Base-by-base conservation (phyloP, 306 rosid species). In the Cucurbita moschata region DNA sequence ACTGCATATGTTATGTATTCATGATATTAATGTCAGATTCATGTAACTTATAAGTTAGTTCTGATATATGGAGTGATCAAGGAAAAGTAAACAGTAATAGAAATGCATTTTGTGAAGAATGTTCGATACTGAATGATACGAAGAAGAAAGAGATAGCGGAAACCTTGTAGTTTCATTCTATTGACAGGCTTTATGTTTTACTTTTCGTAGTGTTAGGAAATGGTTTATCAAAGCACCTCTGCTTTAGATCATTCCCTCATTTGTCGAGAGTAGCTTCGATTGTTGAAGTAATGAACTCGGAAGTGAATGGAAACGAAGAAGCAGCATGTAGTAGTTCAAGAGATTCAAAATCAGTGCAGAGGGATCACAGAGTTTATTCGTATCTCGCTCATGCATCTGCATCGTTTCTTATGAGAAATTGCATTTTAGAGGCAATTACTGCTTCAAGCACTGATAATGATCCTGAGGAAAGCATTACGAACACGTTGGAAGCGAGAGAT, bases 401-500 rank as follows among this genome's bases (percentile, higher is more conserved):
- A 56, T 69, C 88, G 69, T 79, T 71, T 59, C 60, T 14, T 67
- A 18, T 16, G 59, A 74, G 42, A 74, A 69, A 82, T 82, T 90
- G 96, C 87, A 83, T 87, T 80, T 58, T 19, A 16, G 66, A 54
- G 71, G 85, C 96, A 49, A 68, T 90, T 56, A 42, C 79, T 71
- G 99, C 99, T 51, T 94, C 99, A 63, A 94, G 99, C 88, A 94
- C 97, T 26, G 99, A 94, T 79, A 89, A 94, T 81, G 63, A 62
- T 53, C 99, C 96, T 12, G 79, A 59, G 58, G 99, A 94, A 84
- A 89, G 95, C 82, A 86, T 94, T 74, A 73, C 18, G 26, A 79
- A 94, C 83, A 91, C 99, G 44, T 87, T 94, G 70, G 85, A 80
- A 9, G 75, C 82, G 16, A 63, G 86, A 72, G 86, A 79, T 30